phyloP scores from a whole-genome alignment of 2,329 filamentous ascomycete species.

The Dactylella cylindrospora region DNA sequence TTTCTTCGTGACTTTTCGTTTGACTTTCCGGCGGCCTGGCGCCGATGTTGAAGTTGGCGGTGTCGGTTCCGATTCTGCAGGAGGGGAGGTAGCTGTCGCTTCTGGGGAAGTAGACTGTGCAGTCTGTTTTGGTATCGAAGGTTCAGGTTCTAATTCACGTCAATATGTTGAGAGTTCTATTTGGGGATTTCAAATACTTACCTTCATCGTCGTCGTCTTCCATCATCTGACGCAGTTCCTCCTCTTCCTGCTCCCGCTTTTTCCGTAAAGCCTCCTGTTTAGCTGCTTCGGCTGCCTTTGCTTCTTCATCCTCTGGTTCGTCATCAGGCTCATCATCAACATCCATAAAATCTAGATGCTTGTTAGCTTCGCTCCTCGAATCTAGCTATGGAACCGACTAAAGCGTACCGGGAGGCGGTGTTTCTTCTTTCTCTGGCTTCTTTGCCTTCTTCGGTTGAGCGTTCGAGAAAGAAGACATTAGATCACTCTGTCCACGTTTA shows the following conservation, averaged over 20 bases:
- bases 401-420: constrained; percentile 23
- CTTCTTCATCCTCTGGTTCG: constrained; percentile 55
- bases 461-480: constrained; percentile 43
- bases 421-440: constrained; percentile 51
- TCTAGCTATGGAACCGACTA: neutral
- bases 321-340: constrained; percentile 58
- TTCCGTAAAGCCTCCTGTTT: constrained; percentile 51
- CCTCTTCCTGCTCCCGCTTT: constrained; percentile 65
- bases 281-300: constrained; percentile 43
- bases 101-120: constrained; percentile 7
- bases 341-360: constrained; percentile 38
- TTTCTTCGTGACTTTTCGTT: constrained; percentile 81
- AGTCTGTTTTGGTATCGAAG: constrained; percentile 5
- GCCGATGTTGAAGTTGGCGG: constrained; percentile 57
- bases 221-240: constrained; percentile 72
- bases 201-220: constrained; percentile 64
- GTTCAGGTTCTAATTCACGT: constrained; percentile 7
- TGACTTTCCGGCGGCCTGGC: constrained; percentile 71
- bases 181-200: constrained; percentile 54
- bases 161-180: constrained; percentile 45
- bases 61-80: constrained; percentile 53
- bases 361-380: neutral
- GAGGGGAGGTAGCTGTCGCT: constrained; percentile 15
- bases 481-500: constrained; percentile 40
- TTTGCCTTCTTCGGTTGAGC: constrained; percentile 49